Conservation (phyloP, 495 filamentous ascomycete species). For the Daldinia childiae region DNA sequence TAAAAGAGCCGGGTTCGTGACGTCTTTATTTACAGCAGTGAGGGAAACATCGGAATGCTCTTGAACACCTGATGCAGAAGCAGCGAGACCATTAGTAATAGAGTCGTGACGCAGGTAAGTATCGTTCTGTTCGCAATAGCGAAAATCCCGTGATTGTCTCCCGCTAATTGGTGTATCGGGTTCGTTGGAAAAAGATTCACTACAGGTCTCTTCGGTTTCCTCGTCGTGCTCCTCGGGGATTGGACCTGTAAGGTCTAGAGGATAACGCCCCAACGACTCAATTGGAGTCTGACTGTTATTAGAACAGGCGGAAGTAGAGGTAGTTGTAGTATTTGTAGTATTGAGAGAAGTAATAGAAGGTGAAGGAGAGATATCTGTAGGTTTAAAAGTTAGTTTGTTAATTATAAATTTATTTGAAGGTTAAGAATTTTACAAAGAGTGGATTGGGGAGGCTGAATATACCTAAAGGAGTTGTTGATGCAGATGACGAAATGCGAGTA, state of each 20-base stretch:
- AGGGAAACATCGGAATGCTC: conserved; percentile 39
- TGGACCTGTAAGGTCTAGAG: conserved; percentile 53
- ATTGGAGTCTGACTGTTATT: conserved; percentile 26
- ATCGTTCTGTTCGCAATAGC: conserved; percentile 54
- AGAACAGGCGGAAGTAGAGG: conserved; percentile 5
- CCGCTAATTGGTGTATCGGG: conserved; percentile 60
- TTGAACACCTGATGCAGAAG: conserved; percentile 30
- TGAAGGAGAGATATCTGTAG: conserved; percentile 40
- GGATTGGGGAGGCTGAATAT: conserved; percentile 39
- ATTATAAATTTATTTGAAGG: conserved; percentile 11
- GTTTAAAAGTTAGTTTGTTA: conserved; percentile 27
- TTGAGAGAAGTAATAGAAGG: conserved; percentile 29
- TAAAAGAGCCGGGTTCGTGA: conserved; percentile 24
- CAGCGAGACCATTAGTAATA: conserved; percentile 42
- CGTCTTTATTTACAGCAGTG: conserved; percentile 38
- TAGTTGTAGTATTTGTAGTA: conserved; percentile 10
- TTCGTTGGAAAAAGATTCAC: conserved; percentile 56
- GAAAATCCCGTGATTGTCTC: conserved; percentile 61
- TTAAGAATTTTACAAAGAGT: not conserved
- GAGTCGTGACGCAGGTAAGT: conserved; percentile 49
- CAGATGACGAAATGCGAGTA: conserved; percentile 32
- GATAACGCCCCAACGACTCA: conserved; percentile 50
- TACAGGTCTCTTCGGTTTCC: conserved; percentile 48
- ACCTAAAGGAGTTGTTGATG: conserved; percentile 34
- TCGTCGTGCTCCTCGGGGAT: conserved; percentile 61